phyloP scores from a whole-genome alignment of 306 rosid genomes.

The Luffa acutangula region DNA sequence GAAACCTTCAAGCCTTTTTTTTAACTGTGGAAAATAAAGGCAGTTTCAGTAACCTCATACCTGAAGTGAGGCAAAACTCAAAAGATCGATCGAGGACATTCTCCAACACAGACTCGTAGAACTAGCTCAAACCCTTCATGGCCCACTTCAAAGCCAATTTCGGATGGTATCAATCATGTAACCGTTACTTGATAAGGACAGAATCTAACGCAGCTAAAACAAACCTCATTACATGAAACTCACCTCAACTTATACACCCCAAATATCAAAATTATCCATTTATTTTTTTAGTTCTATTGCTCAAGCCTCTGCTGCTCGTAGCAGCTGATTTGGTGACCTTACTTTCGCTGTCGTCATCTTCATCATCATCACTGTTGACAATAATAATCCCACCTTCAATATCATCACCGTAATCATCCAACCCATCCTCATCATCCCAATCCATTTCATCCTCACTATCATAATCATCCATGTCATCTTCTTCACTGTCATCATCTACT shows the following conservation, averaged over 20 bases:
- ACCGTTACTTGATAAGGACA: background rate
- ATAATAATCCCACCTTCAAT: constrained; percentile 19
- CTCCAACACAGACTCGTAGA: background rate
- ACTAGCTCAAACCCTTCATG: background rate
- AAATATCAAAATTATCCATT: background rate
- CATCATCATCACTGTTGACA: constrained; percentile 15
- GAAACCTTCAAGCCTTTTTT: background rate
- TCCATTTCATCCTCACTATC: constrained; percentile 28
- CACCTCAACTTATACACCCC: background rate
- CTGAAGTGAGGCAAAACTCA: background rate
- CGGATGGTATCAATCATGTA: background rate
- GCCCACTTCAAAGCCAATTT: background rate
- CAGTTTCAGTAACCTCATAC: background rate
- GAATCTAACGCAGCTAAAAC: background rate
- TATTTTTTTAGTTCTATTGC: constrained; percentile 19
- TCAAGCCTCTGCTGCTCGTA: constrained; percentile 2
- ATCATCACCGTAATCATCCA: constrained; percentile 21
- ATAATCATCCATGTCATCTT: constrained; percentile 21
- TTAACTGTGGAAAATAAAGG: background rate
- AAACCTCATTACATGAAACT: constrained; percentile 1
- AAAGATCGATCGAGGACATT: background rate
- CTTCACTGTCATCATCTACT: constrained; percentile 36
- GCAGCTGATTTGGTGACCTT: constrained; percentile 10
- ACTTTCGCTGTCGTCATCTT: constrained; percentile 11
- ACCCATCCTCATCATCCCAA: constrained; percentile 17